Evolutionary conservation across 495 filamentous ascomycete species (phyloP), one percentile per base, ranked within the genome.

Genomic region (Hyaloscypha hepaticicola): DNA sequence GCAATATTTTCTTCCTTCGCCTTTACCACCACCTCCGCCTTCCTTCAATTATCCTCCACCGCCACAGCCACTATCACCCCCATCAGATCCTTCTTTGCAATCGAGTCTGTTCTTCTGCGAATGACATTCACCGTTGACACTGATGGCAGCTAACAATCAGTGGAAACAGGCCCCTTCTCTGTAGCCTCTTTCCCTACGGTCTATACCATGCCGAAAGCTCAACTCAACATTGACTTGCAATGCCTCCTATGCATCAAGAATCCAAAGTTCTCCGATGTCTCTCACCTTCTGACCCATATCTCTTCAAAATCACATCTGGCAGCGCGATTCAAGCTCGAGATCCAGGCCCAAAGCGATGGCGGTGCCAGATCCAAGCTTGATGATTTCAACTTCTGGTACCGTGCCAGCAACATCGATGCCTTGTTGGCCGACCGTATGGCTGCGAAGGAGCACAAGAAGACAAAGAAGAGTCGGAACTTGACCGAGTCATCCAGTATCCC

Each of bases 251-350:
- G 93, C 74, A 86, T 87, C 6, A 89, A 88, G 67, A 84, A 82
- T 60, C 90, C 91, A 12, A 78, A 72, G 45, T 97, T 96, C 76
- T 95, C 92, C 58, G 93, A 97, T 72, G 76, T 91, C 33, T 96
- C 92, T 19, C 93, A 96, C 70, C 79, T 96, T 26, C 81, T 97
- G 63, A 97, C 93, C 33, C 93, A 97, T 69, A 82, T 96, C 21
- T 82, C 86, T 26, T 96, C 92, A 57, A 96, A 96, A 71, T 87
- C 86, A 34, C 93, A 97, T 72, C 76, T 96, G 12, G 83, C 90
- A 19, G 79, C 89, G 66, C 82, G 88, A 55, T 90, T 89, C 80
- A 90, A 89, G 66, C 77, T 90, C 38, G 81, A 88, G 65, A 81
- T 96, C 59, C 82, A 80, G 63, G 80, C 85, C 55, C 76, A 81